These are phyloP conservation scores for Globisporangium paroecandrum DNA, from an alignment of 352 stramenopile genomes.

Conservation along the genomic window DNA sequence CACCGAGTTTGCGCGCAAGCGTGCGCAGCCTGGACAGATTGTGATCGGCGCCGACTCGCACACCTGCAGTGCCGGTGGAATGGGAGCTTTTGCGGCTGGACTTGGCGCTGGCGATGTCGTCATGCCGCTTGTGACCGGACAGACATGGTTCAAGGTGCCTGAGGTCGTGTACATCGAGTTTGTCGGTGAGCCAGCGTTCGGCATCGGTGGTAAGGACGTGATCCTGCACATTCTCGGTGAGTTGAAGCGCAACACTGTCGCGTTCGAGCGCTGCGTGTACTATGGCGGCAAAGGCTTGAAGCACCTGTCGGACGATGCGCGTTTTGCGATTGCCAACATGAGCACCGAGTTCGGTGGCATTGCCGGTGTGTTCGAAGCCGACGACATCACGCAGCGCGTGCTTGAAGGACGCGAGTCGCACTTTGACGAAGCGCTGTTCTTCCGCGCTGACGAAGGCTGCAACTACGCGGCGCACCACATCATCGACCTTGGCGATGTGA, in stretches of 20 bases:
- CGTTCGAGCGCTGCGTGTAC: conserved; percentile 77
- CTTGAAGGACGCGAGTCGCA: conserved; percentile 50
- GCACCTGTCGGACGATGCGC: conserved; percentile 70
- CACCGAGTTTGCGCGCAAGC: conserved; percentile 77
- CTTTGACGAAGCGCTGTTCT: conserved; percentile 72
- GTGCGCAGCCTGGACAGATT: conserved; percentile 79
- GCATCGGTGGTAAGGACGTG: conserved; percentile 79
- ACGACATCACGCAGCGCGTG: conserved; percentile 68
- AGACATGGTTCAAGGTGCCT: conserved; percentile 85
- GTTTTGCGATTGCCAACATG: conserved; percentile 83
- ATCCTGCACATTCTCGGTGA: conserved; percentile 78
- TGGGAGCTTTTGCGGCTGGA: conserved; percentile 72
- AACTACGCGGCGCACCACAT: conserved; percentile 71
- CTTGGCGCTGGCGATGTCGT: conserved; percentile 76
- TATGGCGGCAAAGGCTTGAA: conserved; percentile 63
- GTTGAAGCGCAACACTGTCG: conserved; percentile 81
- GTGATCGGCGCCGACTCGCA: conserved; percentile 79
- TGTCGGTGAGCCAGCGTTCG: conserved; percentile 53
- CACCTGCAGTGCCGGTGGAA: conserved; percentile 72
- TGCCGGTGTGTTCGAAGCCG: conserved; percentile 74
- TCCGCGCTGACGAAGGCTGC: conserved; percentile 61
- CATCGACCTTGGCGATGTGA: conserved; percentile 59
- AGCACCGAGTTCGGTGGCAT: conserved; percentile 81
- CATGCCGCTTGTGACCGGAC: conserved; percentile 77
- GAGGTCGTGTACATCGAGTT: conserved; percentile 82